Base-by-base conservation (phyloP, 352 stramenopile species). In the Globisporangium takayamanum region DNA sequence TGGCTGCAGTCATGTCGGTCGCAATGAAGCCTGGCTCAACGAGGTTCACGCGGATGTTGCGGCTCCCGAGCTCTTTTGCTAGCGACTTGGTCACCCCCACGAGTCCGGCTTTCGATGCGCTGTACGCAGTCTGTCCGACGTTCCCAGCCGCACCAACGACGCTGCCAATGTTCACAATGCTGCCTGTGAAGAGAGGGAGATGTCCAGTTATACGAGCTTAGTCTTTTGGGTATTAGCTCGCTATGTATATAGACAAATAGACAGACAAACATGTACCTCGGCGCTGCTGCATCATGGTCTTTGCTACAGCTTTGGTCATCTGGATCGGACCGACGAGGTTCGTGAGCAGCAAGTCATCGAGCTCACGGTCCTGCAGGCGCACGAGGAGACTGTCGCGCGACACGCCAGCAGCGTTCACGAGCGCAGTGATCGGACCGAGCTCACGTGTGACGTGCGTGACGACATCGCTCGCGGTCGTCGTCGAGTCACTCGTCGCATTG, bases 31-130 rank as follows among this genome's bases (percentile, higher is more conserved):
- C 87, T 1, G 87, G 87, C 62, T 94, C 87, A 2, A 96, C 82
- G 15, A 95, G 66, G 62, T 96, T 96, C 26, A 96, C 85, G 30
- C 87, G 81, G 59, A 96, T 91, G 53, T 89, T 87, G 26, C 84
- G 80, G 50, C 68, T 80, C 22, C 85, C 85, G 14, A 96, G 73
- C 62, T 96, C 87, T 50, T 92, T 93, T 36, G 85, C 85, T 44
- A 94, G 72, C 51, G 84, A 84, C 62, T 77, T 87, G 50, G 82
- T 95, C 45, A 92, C 72, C 18, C 85, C 85, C 12, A 75, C 59
- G 2, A 96, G 73, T 8, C 72, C 87, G 16, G 83, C 73, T 61
- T 96, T 96, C 20, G 85, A 89, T 12, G 80, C 81, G 60, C 76
- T 89, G 71, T 96, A 96, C 22, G 73, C 85, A 0, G 85, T 76